Conservation (phyloP, 78 protist species). For the Dictyostelium citrinum region DNA sequence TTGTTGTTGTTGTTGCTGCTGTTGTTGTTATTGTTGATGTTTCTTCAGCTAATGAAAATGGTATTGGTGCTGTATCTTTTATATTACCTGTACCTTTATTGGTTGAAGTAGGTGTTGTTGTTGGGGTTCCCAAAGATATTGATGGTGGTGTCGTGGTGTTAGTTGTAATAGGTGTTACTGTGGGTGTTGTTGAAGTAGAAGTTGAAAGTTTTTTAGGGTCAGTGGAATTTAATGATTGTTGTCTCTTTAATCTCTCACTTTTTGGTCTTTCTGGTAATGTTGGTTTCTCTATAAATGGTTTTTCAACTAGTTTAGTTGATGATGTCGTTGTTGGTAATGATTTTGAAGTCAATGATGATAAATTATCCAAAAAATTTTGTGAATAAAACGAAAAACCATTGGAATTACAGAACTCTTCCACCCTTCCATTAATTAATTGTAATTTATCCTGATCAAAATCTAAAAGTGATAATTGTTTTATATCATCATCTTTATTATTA, state of each 20-base stretch:
- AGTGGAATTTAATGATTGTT: neutral
- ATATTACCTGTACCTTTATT: neutral
- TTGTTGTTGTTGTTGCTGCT: neutral
- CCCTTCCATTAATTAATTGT: neutral
- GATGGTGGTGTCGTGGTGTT: neutral
- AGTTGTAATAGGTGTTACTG: neutral
- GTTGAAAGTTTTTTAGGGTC: neutral
- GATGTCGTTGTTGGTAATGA: neutral
- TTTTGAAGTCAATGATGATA: neutral
- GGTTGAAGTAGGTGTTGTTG: neutral
- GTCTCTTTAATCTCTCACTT: neutral
- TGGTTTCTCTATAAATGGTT: neutral
- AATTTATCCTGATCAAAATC: neutral
- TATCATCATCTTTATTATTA: neutral
- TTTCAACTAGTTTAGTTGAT: neutral
- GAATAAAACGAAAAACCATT: neutral
- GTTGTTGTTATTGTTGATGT: neutral
- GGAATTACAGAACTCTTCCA: constrained; percentile 14
- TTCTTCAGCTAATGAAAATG: neutral
- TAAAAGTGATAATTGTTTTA: neutral
- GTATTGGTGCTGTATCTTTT: neutral
- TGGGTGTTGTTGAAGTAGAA: no score
- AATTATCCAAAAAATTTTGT: neutral
- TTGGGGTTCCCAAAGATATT: neutral
- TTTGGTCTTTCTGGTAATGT: neutral